Conservation (phyloP, 2,329 filamentous ascomycete genomes). For the Colletotrichum gloeosporioides region DNA sequence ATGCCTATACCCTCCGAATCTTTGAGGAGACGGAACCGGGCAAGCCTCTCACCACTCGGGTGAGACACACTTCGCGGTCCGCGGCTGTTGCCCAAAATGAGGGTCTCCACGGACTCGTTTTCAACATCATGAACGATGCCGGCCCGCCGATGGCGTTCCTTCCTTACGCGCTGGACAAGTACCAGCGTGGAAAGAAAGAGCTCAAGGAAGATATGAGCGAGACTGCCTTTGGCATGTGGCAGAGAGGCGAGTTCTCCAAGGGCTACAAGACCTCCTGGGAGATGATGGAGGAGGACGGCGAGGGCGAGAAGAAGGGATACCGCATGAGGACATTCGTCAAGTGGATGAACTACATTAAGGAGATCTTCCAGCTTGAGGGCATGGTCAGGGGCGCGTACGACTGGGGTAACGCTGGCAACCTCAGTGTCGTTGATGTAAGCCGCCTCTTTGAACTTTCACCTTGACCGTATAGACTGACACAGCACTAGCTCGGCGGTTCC, state of each 20-base stretch:
- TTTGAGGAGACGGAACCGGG: conserved; percentile 32
- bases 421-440: conserved; percentile 46
- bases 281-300: conserved; percentile 44
- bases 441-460: not conserved
- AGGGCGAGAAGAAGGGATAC: conserved; percentile 41
- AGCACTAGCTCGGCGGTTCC: conserved; percentile 44
- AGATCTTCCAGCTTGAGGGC: conserved; percentile 41
- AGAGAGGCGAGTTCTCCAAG: conserved; percentile 33
- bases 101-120: conserved; percentile 39
- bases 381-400: conserved; percentile 37
- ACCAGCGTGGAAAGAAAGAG: conserved; percentile 32
- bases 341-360: conserved; percentile 45
- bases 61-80: conserved; percentile 43
- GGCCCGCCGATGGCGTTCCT: conserved; percentile 41
- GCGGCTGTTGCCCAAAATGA: conserved; percentile 38
- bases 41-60: conserved; percentile 23
- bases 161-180: conserved; percentile 36
- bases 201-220: conserved; percentile 38
- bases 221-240: conserved; percentile 41
- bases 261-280: conserved; percentile 41
- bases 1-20: conserved; percentile 42
- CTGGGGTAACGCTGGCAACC: conserved; percentile 39
- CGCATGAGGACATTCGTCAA: conserved; percentile 42
- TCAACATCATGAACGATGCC: conserved; percentile 40
- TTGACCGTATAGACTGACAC: not conserved